phyloP scores from a whole-genome alignment of 192 early-diverging fungal genomes.

The Lobulomyces angularis region DNA sequence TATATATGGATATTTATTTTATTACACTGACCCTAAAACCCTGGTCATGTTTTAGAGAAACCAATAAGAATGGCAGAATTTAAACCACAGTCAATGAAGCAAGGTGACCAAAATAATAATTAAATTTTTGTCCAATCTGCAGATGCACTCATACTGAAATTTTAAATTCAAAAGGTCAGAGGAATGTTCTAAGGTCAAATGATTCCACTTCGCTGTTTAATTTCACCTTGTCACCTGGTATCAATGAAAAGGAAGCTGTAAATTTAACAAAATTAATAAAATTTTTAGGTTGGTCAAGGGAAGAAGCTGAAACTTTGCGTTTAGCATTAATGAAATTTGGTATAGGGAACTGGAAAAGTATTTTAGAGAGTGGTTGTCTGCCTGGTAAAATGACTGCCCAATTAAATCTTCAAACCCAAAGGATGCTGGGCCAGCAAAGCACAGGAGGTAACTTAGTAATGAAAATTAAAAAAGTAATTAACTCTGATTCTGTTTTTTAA shows the following conservation, averaged over 20 bases:
- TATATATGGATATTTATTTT: too few relatives aligned
- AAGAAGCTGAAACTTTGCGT: conserved; percentile 71
- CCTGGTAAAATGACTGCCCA: conserved; percentile 96
- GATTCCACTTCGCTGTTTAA: conserved; percentile 93
- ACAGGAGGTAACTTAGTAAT: conserved; percentile 53
- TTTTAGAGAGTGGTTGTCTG: conserved; percentile 76
- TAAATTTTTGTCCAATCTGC: too few relatives aligned
- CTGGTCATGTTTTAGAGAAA: too few relatives aligned
- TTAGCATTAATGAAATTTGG: conserved; percentile 80
- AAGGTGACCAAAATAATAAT: too few relatives aligned
- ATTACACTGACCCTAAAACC: too few relatives aligned
- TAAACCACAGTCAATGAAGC: too few relatives aligned
- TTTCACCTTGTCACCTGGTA: conserved; percentile 78
- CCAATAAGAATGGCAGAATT: too few relatives aligned
- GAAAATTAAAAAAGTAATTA: conserved; percentile 10
- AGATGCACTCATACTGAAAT: too few relatives aligned
- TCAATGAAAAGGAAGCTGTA: neutral
- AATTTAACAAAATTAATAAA: neutral
- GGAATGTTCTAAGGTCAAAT: conserved; percentile 82
- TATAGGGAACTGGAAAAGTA: conserved; percentile 91
- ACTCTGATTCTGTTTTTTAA: conserved; percentile 6
- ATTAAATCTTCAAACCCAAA: conserved; percentile 89
- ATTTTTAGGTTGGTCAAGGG: conserved; percentile 64
- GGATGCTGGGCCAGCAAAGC: conserved; percentile 90
- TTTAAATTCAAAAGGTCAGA: too few relatives aligned